These are phyloP conservation scores for Puccinellia tenuiflora DNA, from an alignment of 176 grass and related monocot species.

Conservation along the genomic window DNA sequence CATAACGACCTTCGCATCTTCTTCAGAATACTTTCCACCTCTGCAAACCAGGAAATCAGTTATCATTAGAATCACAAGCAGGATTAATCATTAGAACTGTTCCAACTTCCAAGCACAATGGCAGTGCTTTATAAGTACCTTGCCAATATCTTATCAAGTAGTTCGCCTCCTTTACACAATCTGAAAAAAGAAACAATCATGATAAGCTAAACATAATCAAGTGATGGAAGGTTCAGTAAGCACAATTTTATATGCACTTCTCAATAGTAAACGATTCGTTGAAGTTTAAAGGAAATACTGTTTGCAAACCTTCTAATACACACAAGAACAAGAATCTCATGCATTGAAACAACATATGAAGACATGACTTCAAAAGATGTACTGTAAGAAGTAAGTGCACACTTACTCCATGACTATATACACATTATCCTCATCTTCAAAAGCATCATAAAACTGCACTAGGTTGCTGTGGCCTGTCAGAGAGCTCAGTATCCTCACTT, in stretches of 20 bases:
- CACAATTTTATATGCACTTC: background rate
- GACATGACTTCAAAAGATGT: background rate
- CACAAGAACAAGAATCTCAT: background rate
- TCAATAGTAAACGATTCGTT: conserved; percentile 15
- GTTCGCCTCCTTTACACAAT: conserved; percentile 95
- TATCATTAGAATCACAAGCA: conserved; percentile 14
- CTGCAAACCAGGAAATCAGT: conserved; percentile 32
- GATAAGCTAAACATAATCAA: conserved; percentile 18
- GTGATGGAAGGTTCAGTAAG: background rate
- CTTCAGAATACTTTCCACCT: conserved; percentile 98
- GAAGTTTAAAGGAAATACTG: background rate
- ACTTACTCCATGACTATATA: conserved; percentile 99
- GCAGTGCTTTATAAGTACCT: conserved; percentile 45
- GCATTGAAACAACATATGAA: background rate
- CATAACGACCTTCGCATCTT: conserved; percentile 90
- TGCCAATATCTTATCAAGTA: conserved; percentile 87
- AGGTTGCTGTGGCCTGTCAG: conserved; percentile 85
- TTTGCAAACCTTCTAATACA: conserved; percentile 12
- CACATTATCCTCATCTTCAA: conserved; percentile 97
- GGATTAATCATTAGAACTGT: background rate
- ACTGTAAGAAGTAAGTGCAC: background rate
- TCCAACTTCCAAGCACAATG: conserved; percentile 3
- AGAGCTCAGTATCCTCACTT: conserved; percentile 99
- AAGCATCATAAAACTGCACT: conserved; percentile 95
- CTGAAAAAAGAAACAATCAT: conserved; percentile 41